Evolutionary conservation across 257 asterid genomes (phyloP).

Genomic region (Voacanga thouarsii): DNA sequence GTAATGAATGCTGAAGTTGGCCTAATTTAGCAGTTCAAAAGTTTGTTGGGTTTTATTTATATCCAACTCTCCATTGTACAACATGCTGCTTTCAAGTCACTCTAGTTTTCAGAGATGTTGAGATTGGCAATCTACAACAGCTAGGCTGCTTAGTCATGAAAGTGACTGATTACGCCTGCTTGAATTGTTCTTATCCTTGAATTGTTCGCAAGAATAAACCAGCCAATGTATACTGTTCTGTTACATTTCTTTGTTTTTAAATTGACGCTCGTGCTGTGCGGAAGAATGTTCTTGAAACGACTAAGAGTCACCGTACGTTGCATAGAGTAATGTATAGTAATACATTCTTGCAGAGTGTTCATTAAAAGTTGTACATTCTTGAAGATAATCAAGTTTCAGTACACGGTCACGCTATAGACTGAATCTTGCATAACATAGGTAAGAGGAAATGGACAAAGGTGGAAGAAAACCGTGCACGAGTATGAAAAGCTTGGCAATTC

Average conservation of each 20-base stretch:
- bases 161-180: too few relatives aligned
- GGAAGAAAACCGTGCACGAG: not conserved
- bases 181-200: not conserved
- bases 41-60: not conserved
- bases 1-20: not conserved
- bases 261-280: not conserved
- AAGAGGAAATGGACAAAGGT: not conserved
- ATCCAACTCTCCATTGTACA: not conserved
- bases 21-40: not conserved
- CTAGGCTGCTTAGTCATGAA: not conserved
- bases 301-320: too few relatives aligned
- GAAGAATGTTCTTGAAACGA: not conserved
- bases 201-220: too few relatives aligned
- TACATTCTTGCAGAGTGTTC: not conserved
- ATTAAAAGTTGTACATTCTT: not conserved
- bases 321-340: not conserved
- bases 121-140: not conserved
- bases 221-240: not conserved
- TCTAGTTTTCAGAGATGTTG: not conserved
- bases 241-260: not conserved
- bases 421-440: too few relatives aligned
- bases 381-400: not conserved
- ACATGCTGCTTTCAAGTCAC: not conserved
- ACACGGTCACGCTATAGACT: not conserved
- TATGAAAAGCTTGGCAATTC: not conserved